Evolutionary conservation across 2,329 filamentous ascomycete genomes (phyloP).

Genomic region (Diaporthe capsici): DNA sequence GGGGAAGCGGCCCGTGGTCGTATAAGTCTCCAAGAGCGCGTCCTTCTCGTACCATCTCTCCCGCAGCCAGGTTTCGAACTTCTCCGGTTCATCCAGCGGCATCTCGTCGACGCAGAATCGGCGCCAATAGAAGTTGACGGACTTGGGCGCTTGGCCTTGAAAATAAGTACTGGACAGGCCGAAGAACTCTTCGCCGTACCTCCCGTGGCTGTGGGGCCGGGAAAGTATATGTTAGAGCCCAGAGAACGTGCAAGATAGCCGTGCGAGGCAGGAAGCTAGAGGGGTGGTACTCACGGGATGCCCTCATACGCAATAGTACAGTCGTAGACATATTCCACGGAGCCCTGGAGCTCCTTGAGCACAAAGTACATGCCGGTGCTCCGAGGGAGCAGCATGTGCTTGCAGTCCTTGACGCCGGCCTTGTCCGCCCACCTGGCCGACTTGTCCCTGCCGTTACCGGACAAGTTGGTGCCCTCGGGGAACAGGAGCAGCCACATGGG

Average conservation of each 20-base stretch:
- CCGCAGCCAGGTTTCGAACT: conserved; percentile 88
- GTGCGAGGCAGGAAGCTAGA: no score
- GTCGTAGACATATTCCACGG: conserved; percentile 88
- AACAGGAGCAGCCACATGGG: conserved; percentile 95
- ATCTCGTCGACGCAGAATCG: conserved; percentile 86
- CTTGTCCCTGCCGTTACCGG: conserved; percentile 76
- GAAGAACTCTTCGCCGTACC: conserved; percentile 93
- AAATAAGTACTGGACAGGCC: conserved; percentile 90
- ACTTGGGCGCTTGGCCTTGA: conserved; percentile 89
- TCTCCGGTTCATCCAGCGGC: conserved; percentile 79
- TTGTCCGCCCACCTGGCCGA: conserved; percentile 85
- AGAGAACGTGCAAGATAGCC: not conserved
- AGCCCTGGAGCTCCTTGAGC: conserved; percentile 79
- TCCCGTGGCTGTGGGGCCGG: conserved; percentile 70
- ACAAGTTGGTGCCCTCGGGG: conserved; percentile 88
- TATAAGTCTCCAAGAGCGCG: conserved; percentile 85
- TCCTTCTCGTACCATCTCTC: conserved; percentile 96
- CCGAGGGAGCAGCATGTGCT: conserved; percentile 82
- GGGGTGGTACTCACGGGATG: conserved; percentile 77
- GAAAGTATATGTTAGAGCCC: conserved; percentile 11
- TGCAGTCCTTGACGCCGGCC: conserved; percentile 77
- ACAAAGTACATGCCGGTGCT: conserved; percentile 87
- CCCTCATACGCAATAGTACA: conserved; percentile 98
- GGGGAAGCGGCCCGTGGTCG: conserved; percentile 84
- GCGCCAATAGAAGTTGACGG: conserved; percentile 97